Evolutionary conservation across 352 stramenopile species (phyloP), one percentile per base, ranked within the genome.

Genomic region (Peronosclerospora sorghi): DNA sequence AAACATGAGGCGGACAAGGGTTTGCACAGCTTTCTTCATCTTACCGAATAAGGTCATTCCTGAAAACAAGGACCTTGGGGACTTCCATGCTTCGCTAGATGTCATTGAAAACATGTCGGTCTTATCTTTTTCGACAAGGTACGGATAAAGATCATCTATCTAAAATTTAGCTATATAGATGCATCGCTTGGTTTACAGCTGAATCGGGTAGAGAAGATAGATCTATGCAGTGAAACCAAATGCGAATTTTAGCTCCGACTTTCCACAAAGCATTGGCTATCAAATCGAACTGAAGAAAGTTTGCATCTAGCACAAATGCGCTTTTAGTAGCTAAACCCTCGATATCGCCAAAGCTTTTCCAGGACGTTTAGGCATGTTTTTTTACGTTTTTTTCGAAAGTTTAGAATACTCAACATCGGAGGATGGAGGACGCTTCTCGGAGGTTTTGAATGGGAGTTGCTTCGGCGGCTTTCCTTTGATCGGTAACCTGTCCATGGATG

Each of bases 51-150:
- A 78, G 41, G 52, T 51, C 28, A 95, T 94, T 29, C 45, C 68
- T 0, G 68, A 82, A 24, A 78, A 82, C 32, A 90, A 74, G 53
- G 68, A 71, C 37, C 64, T 95, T 12, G 50, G 65, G 20, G 68
- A 95, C 38, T 97, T 96, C 48, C 54, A 96, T 20, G 81, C 92
- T 5, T 73, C 84, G 7, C 65, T 97, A 36, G 73, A 88, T 13
- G 79, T 96, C 54, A 84, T 98, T 20, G 91, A 98, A 57, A 86
- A 30, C 75, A 96, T 15, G 73, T 87, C 8, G 92, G 94, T 0
- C 43, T 98, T 26, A 62, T 95, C 44, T 97, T 97, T 54, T 98
- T 98, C 56, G 72, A 96, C 41, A 82, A 88, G 59, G 74, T 87
- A 34, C 2, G 30, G 8, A 17, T 35, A 2, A 18, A 2, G 3